Percentiles rank a stretch among this genome's conserved stretches.
Evolutionary conservation across 768 basidiomycete species (phyloP).

Genomic region (Boletellus ananiceps): DNA sequence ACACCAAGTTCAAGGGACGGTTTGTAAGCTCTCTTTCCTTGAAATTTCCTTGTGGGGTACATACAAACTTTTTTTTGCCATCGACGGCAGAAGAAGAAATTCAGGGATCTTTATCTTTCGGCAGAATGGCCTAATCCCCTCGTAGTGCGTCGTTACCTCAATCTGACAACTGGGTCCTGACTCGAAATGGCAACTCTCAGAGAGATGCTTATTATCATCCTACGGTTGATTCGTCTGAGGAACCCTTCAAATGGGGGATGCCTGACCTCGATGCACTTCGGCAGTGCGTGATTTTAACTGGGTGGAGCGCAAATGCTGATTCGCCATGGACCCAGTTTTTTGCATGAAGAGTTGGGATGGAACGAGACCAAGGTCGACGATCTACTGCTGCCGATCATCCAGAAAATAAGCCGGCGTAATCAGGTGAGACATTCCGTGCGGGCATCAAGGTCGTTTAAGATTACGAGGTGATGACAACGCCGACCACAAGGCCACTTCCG

Average conservation of each 20-base stretch:
- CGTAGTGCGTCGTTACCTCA: constrained; percentile 54
- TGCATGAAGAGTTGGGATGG: constrained; percentile 81
- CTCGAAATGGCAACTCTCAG: constrained; percentile 36
- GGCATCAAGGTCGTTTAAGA: neutral
- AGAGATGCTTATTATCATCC: constrained; percentile 93
- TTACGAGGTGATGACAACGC: constrained; percentile 1
- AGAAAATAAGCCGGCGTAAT: constrained; percentile 76
- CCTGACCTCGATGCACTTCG: constrained; percentile 94
- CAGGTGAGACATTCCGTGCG: constrained; percentile 44
- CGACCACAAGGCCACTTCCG: constrained; percentile 44
- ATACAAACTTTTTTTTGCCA: neutral
- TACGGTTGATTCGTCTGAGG: constrained; percentile 83
- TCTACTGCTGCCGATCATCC: constrained; percentile 86
- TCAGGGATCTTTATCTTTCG: constrained; percentile 75
- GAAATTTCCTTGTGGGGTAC: constrained; percentile 5
- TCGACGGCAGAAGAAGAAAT: constrained; percentile 74
- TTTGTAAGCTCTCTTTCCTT: constrained; percentile 58
- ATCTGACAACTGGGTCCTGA: constrained; percentile 3
- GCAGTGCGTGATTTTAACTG: constrained; percentile 43
- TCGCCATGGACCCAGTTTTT: constrained; percentile 43
- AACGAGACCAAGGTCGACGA: constrained; percentile 80
- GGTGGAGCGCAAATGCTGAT: constrained; percentile 12
- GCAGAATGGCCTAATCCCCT: constrained; percentile 89
- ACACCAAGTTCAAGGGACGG: constrained; percentile 72
- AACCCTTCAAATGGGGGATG: constrained; percentile 94